A percentile compares a stretch with the other conserved stretches of the same genome.
phyloP scores from a whole-genome alignment of 2,329 filamentous ascomycete genomes.

The Plenodomus biglobosus region DNA sequence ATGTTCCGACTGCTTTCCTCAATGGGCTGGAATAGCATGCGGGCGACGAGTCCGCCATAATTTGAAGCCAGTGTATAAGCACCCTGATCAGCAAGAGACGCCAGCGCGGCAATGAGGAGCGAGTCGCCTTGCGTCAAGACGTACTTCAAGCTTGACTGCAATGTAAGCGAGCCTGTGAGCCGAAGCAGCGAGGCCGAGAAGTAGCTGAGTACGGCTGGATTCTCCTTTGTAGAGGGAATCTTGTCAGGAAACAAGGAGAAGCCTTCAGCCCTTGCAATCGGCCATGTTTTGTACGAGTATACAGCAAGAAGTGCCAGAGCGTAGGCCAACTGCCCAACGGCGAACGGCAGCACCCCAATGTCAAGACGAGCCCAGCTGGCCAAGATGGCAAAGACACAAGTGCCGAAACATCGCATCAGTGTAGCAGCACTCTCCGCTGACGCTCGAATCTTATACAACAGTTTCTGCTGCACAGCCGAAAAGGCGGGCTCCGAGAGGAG shows the following conservation, averaged over 20 bases:
- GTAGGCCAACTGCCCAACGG: conserved; percentile 80
- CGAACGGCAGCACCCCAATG: conserved; percentile 82
- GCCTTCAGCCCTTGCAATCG: conserved; percentile 57
- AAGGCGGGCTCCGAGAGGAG: conserved; percentile 86
- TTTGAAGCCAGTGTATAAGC: conserved; percentile 93
- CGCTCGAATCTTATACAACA: conserved; percentile 78
- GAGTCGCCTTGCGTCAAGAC: conserved; percentile 93
- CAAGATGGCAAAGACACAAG: conserved; percentile 70
- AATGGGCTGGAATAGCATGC: conserved; percentile 89
- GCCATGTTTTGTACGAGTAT: conserved; percentile 65
- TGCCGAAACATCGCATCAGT: conserved; percentile 71
- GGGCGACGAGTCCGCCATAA: conserved; percentile 82
- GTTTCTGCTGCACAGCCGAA: conserved; percentile 78
- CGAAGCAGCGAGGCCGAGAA: conserved; percentile 72
- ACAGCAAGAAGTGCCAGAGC: conserved; percentile 67
- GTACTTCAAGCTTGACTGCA: conserved; percentile 89
- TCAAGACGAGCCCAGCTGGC: conserved; percentile 56
- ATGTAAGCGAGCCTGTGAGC: conserved; percentile 78
- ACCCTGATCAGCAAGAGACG: conserved; percentile 78
- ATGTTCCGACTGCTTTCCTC: conserved; percentile 91
- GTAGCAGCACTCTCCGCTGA: conserved; percentile 82
- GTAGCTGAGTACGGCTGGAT: conserved; percentile 22
- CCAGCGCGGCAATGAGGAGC: conserved; percentile 77
- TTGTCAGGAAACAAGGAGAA: conserved; percentile 68
- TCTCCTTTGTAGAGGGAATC: conserved; percentile 43